Base-by-base conservation (phyloP, 2,329 filamentous ascomycete species). In the Calonectria ilicicola region DNA sequence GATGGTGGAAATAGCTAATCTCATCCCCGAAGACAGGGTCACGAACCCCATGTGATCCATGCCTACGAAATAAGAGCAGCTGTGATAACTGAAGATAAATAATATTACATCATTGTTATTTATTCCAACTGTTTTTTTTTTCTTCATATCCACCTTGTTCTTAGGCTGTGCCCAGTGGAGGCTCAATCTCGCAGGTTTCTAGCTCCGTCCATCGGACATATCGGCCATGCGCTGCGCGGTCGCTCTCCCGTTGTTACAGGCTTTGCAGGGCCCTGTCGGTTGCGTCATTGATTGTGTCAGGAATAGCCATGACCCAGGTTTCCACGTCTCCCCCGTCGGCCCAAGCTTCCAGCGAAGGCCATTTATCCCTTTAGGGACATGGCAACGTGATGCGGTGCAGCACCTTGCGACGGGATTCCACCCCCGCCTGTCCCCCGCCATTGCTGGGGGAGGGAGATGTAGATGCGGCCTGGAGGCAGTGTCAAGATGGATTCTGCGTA, bases 321-420 rank as follows among this genome's bases (percentile, higher is more conserved):
- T 47, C 19, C n/a, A 46, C 42, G 9, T 5, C 19, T 21, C 44
- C 12, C n/a, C 12, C 42, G n/a, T 46, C 19, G 44, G 44, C 44
- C 44, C 44, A 47, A 47, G 44, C 44, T 23, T 47, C 21, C 15
- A 19, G 8, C 42, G 10, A 9, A 21, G 17, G 8, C 17, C 19
- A n/a, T 21, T 47, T 44, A 44, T 9, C 44, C 29, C n/a, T 63
- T 27, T 8, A 49, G 23, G 49, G 8, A 29, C 17, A 40, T 67
- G 46, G 69, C 65, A 64, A 64, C 65, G 65, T 69, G 35, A 35
- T 35, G 32, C 32, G 29, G 5, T 9, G 29, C 29, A 32, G 29
- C 29, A 32, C 29, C 29, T 21, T 23, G 32, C n/a, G 19, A 62
- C 63, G 53, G 63, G 51, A 60, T 66, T 70, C 63, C 68, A 60